Percentiles rank a stretch among this genome's conserved stretches.
Conservation (phyloP, 108 stramenopile genomes). For the Aurantiochytrium sp. region DNA sequence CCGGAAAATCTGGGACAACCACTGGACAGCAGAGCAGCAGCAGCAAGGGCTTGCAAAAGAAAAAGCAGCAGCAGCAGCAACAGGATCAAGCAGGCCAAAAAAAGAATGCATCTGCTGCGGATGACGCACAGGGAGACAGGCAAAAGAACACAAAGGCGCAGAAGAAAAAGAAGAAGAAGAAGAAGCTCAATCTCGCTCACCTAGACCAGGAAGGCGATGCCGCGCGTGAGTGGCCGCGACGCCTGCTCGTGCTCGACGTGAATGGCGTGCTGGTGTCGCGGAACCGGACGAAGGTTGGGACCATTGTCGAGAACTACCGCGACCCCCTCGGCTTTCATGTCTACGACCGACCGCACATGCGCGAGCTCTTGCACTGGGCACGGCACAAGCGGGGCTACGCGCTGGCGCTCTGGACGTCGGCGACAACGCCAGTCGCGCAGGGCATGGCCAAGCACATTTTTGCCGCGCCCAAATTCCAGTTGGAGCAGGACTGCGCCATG, state of each 20-base stretch:
- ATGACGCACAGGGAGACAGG: too few species aligned
- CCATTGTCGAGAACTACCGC: not conserved
- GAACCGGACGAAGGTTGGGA: not conserved
- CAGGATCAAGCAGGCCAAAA: not conserved
- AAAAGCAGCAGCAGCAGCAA: not conserved
- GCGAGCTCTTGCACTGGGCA: constrained; percentile 22
- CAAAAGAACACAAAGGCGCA: not conserved
- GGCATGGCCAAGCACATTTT: not conserved
- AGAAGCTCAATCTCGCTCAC: not conserved
- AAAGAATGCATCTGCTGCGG: too few species aligned
- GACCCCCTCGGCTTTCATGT: not conserved
- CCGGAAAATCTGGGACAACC: too few species aligned
- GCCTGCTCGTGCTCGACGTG: not conserved
- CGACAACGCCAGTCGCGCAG: not conserved
- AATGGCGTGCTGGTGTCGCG: not conserved
- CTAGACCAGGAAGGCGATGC: not conserved
- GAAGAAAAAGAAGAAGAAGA: not conserved
- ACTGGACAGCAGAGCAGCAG: too few species aligned
- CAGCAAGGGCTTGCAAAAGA: too few species aligned
- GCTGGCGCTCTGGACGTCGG: not conserved
- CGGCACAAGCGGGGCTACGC: not conserved
- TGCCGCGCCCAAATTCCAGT: not conserved
- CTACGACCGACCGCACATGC: not conserved
- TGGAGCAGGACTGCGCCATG: not conserved
- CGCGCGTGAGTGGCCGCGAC: not conserved